Conservation (phyloP, 2,329 filamentous ascomycete genomes). For the Microsporum audouinii region DNA sequence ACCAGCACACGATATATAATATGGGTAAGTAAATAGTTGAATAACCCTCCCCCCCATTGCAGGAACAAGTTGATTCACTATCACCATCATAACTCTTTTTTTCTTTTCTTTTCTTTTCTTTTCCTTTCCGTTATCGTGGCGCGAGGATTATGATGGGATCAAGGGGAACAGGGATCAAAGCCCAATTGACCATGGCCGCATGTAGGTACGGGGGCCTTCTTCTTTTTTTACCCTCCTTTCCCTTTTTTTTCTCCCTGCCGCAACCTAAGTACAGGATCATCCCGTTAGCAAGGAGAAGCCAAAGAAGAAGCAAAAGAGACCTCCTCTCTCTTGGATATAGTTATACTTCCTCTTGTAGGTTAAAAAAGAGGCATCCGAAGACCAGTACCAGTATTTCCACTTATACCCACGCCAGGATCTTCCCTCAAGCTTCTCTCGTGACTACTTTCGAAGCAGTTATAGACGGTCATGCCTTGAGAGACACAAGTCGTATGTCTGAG, state of each 20-base stretch:
- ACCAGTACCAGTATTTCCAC: not conserved
- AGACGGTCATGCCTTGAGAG: too few species aligned
- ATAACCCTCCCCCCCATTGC: too few species aligned
- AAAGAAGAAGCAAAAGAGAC: not conserved
- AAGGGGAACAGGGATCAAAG: not conserved
- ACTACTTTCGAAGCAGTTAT: not conserved
- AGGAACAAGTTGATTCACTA: not conserved
- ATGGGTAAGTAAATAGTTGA: not conserved
- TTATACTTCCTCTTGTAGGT: too few species aligned
- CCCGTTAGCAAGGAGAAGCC: not conserved
- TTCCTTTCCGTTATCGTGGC: not conserved
- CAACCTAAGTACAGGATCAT: not conserved
- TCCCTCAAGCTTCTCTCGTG: not conserved
- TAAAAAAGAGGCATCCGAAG: not conserved
- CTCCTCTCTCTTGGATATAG: too few species aligned
- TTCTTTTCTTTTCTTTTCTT: not conserved
- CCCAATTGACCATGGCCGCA: not conserved
- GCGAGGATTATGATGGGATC: not conserved
- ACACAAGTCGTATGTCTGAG: too few species aligned
- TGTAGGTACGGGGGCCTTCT: not conserved
- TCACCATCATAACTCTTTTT: not conserved
- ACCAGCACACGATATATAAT: not conserved
- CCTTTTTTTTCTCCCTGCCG: not conserved
- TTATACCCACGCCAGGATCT: not conserved
- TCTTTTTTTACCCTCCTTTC: not conserved